Percentiles rank a stretch among this genome's conserved stretches.
phyloP scores from a whole-genome alignment of 257 asterid genomes.

The Gentiana dahurica region DNA sequence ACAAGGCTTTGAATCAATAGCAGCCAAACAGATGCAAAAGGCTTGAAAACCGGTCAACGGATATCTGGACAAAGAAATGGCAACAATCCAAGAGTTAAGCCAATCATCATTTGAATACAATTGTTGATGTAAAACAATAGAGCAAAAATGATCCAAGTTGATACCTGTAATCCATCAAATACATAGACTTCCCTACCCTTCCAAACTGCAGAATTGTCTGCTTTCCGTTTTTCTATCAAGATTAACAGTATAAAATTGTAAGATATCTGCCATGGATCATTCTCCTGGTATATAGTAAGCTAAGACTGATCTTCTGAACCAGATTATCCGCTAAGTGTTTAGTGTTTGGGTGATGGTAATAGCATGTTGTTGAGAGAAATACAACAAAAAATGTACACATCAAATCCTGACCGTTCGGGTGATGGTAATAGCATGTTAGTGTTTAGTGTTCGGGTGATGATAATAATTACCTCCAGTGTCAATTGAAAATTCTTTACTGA shows the following conservation, averaged over 20 bases:
- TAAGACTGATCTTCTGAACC: too few relatives aligned
- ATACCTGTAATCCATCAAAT: slow-evolving; percentile 92
- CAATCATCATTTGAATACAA: background rate
- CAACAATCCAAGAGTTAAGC: background rate
- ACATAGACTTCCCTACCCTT: slow-evolving; percentile 69
- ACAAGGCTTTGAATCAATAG: slow-evolving; percentile 84
- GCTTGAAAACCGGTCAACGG: slow-evolving; percentile 94
- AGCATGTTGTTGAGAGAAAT: too few relatives aligned
- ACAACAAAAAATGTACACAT: too few relatives aligned
- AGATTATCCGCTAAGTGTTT: too few relatives aligned
- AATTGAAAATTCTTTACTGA: slow-evolving; percentile 88
- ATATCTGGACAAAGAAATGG: slow-evolving; percentile 42
- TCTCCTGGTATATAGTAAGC: too few relatives aligned
- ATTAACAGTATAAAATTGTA: too few relatives aligned
- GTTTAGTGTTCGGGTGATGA: background rate
- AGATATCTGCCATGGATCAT: too few relatives aligned
- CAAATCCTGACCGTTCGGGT: too few relatives aligned
- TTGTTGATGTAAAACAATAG: too few relatives aligned
- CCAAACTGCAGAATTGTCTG: slow-evolving; percentile 90
- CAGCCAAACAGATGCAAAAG: slow-evolving; percentile 80
- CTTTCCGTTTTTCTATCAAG: slow-evolving; percentile 54
- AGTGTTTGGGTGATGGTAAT: too few relatives aligned
- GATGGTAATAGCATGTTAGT: too few relatives aligned
- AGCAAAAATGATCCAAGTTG: too few relatives aligned
- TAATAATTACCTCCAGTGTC: slow-evolving; percentile 53